phyloP scores from a whole-genome alignment of 495 filamentous ascomycete species.

The Neurospora sp. region DNA sequence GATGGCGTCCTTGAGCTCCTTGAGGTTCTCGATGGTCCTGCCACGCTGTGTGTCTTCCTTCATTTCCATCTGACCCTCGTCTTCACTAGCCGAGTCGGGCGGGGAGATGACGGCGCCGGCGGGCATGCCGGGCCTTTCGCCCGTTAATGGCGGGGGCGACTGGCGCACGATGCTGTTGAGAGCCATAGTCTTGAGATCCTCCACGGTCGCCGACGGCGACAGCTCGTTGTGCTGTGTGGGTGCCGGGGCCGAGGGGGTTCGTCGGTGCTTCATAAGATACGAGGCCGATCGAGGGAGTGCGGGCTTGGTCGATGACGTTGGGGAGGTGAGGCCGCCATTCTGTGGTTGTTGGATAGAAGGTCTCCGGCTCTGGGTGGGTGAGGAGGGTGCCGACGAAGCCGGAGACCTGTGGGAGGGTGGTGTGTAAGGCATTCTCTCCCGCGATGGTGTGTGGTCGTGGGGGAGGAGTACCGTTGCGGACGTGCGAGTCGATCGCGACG shows the following conservation, averaged over 20 bases:
- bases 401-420: conserved; percentile 76
- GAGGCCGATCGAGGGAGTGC: conserved; percentile 63
- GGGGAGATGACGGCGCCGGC: conserved; percentile 76
- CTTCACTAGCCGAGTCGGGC: conserved; percentile 82
- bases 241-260: conserved; percentile 30
- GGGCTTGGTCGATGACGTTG: conserved; percentile 25
- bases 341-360: conserved; percentile 39
- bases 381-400: conserved; percentile 55
- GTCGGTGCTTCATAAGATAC: conserved; percentile 53
- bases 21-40: conserved; percentile 52
- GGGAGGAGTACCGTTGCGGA: neutral
- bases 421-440: conserved; percentile 75
- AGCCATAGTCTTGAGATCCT: conserved; percentile 39
- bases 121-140: conserved; percentile 52
- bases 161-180: conserved; percentile 53
- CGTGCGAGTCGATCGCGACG: conserved; percentile 7
- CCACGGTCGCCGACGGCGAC: conserved; percentile 36
- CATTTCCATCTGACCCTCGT: conserved; percentile 30
- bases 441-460: neutral
- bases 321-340: conserved; percentile 20
- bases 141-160: conserved; percentile 66
- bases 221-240: conserved; percentile 23
- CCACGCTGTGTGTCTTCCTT: conserved; percentile 12
- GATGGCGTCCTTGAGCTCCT: conserved; percentile 75
- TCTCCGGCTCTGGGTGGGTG: conserved; percentile 49